Evolutionary conservation across 2,329 filamentous ascomycete species (phyloP), one percentile per base, ranked within the genome.

Genomic region (Calonectria montana): DNA sequence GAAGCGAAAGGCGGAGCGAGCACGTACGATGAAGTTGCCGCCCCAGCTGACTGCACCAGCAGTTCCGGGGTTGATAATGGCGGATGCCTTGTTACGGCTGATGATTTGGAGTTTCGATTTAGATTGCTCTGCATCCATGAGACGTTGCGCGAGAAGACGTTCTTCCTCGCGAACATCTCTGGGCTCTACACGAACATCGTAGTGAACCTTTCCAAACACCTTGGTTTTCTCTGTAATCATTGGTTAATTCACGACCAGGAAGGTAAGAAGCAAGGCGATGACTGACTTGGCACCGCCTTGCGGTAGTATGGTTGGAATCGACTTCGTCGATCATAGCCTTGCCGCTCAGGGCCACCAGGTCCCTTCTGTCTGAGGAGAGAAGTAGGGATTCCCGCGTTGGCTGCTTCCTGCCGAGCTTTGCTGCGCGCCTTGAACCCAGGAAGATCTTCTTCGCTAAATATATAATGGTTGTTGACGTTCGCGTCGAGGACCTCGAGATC

Each of bases 361-460:
- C 61, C 74, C 73, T 84, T 84, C 53, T 86, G 83, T 66, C 86
- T 85, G 73, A 90, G 80, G 29, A 92, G 84, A 41, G 90, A 88
- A 6, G 87, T 84, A 5, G 91, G 91, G 71, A 93, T 91, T 65
- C 91, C 89, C 21, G 87, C 88, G 53, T 87, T 89, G 4, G 89
- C 84, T 10, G 89, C 88, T 65, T 90, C 88, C n/a, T 87, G 86
- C 63, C 88, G 86, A 59, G 84, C 84, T 77, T 87, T 89, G 79
- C 89, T 89, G 81, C 82, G 81, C 18, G 81, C 82, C 76, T 84
- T 84, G 79, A 82, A 85, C 18, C 82, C 79, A 0, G 95, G 94
- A 25, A 98, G 89, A 80, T 98, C 95, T 82, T 97, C 95, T 84
- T 99, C 97, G 47, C 94, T 95, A 81, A 99, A 99, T 69, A 98